These are phyloP conservation scores for Blastocrithidia nonstop DNA, from an alignment of 208 protist genomes.

Conservation along the genomic window DNA sequence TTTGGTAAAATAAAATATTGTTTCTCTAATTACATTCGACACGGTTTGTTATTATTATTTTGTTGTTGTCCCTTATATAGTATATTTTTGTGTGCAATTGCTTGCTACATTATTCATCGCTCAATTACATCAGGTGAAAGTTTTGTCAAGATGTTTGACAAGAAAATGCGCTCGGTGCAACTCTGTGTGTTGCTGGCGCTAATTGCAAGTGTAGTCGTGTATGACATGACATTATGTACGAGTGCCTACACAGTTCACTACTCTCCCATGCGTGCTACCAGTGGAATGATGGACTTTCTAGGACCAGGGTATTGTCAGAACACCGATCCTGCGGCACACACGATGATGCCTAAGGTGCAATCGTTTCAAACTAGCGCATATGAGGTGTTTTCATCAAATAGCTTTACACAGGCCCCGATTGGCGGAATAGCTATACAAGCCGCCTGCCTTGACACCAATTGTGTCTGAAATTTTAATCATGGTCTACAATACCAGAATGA, in stretches of 20 bases:
- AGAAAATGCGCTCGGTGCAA: no score
- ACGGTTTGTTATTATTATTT: no score
- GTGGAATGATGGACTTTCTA: constrained; percentile 1
- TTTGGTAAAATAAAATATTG: no score
- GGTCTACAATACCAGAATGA: constrained; percentile 28
- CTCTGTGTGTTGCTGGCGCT: no score
- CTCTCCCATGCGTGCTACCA: constrained; percentile 3
- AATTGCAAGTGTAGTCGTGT: no score
- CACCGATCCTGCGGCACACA: constrained; percentile 13
- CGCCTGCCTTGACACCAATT: constrained; percentile 18
- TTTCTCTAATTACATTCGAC: no score
- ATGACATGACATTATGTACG: no score
- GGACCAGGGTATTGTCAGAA: constrained; percentile 15
- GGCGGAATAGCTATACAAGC: constrained; percentile 20
- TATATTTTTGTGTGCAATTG: no score
- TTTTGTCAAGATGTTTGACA: no score
- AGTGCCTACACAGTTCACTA: constrained; percentile 31
- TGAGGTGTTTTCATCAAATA: constrained; percentile 6
- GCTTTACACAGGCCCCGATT: constrained; percentile 17
- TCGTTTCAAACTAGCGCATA: constrained; percentile 11
- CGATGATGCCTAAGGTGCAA: constrained; percentile 43
- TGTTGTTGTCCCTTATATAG: no score
- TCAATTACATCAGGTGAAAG: no score
- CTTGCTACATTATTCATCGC: no score
- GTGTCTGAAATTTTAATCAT: constrained; percentile 36